phyloP scores from a whole-genome alignment of 495 filamentous ascomycete species.

The Evansstolkia leycettana region DNA sequence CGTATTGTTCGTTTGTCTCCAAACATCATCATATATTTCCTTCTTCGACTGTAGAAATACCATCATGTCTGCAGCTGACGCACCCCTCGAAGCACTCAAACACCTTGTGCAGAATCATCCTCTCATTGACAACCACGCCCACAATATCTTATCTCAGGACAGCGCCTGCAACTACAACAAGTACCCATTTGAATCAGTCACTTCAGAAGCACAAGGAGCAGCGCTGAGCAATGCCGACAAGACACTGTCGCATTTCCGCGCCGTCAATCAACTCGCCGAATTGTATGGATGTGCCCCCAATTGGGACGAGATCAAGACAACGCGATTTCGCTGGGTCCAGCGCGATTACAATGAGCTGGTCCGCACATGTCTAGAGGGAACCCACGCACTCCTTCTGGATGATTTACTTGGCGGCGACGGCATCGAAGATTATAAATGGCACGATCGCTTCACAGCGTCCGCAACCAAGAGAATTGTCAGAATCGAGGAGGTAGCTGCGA shows the following conservation, averaged over 20 bases:
- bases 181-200: slow-evolving; percentile 46
- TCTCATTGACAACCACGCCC: slow-evolving; percentile 82
- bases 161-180: slow-evolving; percentile 19
- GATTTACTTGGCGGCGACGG: slow-evolving; percentile 55
- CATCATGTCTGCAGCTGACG: too few relatives aligned
- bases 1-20: too few relatives aligned
- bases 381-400: slow-evolving; percentile 68
- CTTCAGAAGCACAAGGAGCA: slow-evolving; percentile 59
- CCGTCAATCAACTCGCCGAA: slow-evolving; percentile 52
- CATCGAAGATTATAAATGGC: slow-evolving; percentile 58
- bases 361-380: slow-evolving; percentile 55
- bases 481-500: slow-evolving; percentile 65
- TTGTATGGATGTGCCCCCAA: slow-evolving; percentile 44
- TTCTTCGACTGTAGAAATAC: too few relatives aligned
- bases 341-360: slow-evolving; percentile 47
- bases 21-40: too few relatives aligned
- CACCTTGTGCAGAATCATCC: slow-evolving; percentile 51
- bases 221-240: slow-evolving; percentile 48
- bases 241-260: slow-evolving; percentile 58
- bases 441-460: slow-evolving; percentile 50
- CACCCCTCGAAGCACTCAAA: too few relatives aligned
- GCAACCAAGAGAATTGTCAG: slow-evolving; percentile 68
- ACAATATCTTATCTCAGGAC: slow-evolving; percentile 50
- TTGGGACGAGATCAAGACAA: slow-evolving; percentile 52
- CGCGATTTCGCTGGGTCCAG: slow-evolving; percentile 41